These are phyloP conservation scores for Ormosia emarginata DNA, from an alignment of 306 rosid genomes.

Conservation along the genomic window DNA sequence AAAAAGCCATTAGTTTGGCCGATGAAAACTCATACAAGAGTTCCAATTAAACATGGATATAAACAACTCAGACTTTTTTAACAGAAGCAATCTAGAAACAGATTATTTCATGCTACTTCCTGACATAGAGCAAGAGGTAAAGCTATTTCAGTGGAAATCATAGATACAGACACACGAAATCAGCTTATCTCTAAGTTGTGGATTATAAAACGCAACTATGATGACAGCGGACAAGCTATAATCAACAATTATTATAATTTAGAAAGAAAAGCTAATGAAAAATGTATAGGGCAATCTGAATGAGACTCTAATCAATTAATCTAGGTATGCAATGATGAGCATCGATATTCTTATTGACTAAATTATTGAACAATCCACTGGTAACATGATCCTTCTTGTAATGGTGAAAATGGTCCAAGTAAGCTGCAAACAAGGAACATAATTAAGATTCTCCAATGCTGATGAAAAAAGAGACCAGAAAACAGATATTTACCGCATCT, in stretches of 20 bases:
- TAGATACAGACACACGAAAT: neutral
- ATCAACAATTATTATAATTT: neutral
- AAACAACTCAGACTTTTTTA: neutral
- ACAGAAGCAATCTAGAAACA: neutral
- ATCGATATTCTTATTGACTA: neutral
- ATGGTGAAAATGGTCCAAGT: neutral
- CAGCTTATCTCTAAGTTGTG: neutral
- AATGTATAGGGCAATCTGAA: neutral
- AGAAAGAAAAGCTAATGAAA: neutral
- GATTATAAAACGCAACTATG: neutral
- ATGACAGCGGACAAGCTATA: neutral
- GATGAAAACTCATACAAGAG: neutral
- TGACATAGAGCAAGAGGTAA: neutral
- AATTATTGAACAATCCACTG: neutral
- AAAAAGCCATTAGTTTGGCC: neutral
- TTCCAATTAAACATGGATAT: neutral
- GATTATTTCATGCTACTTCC: neutral
- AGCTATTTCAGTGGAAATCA: neutral
- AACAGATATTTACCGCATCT: neutral
- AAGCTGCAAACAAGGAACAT: neutral
- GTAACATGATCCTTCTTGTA: neutral
- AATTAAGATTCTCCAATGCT: neutral
- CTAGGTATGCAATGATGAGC: neutral
- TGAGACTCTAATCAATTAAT: neutral
- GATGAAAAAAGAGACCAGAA: neutral